Evolutionary conservation across 2,329 filamentous ascomycete genomes (phyloP), one percentile per base, ranked within the genome.

Genomic region (Daldinia sp.): DNA sequence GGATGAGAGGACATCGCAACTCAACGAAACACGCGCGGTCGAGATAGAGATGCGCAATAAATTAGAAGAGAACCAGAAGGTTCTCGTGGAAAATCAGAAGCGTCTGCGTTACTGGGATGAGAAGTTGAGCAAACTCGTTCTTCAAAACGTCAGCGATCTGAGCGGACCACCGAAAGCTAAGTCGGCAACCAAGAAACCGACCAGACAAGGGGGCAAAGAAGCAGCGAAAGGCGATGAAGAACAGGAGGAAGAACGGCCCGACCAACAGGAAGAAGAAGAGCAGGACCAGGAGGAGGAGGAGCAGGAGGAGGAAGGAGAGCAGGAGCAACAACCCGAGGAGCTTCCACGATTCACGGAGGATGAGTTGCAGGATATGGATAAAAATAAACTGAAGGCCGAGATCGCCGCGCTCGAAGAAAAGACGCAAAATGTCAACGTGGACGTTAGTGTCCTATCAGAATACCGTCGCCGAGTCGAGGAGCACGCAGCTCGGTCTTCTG

Each of bases 1-100:
- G 9, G 94, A 99, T 68, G 89, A 91, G 71, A 96, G 94, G 82
- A 90, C 87, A 1, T 81, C 89, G 0, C 93, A 96, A 75, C 84
- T 98, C 58, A 97, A 98, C 73, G 90, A 93, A 73, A 96, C 91
- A 0, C 87, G 94, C 8, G 94, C 93, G 0, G 82, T 90, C 2
- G 95, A 99, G 77, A 97, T 99, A 64, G 95, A 99, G 78, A 97
- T 98, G 93, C 91, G 92, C 66, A 98, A 98, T 79, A 96, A 96
- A 80, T 88, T 99, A 1, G 95, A 98, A 74, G 94, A 98, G 74
- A 95, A 94, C 76, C 91, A 97, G 69, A 99, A 99, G 79, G 87
- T 90, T 8, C 84, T 98, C 11, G 78, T 81, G 0, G 94, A 98
- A 73, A 97, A 96, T 77, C 89, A 96, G 76, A 94, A 92, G 78